Percentiles rank a stretch among this genome's conserved stretches.
Conservation (phyloP, 805 yeast genomes). For the Helenozyma rhizophorensis region DNA sequence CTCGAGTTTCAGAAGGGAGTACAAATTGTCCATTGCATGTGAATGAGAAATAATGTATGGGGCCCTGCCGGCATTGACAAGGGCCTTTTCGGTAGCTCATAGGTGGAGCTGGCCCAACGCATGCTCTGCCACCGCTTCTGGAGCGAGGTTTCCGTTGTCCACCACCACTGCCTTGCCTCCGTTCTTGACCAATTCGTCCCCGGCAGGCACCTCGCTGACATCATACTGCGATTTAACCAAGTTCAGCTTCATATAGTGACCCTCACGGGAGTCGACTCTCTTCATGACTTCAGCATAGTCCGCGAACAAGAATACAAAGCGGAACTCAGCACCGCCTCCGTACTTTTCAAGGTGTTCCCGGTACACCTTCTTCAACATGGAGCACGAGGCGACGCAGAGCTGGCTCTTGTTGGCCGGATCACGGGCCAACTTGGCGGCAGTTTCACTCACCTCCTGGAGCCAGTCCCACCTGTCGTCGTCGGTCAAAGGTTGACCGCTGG, state of each 20-base stretch:
- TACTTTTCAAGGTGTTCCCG: constrained; percentile 53
- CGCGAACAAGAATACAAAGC: constrained; percentile 66
- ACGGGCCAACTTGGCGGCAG: constrained; percentile 36
- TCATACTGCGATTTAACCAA: constrained; percentile 80
- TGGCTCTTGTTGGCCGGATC: constrained; percentile 17
- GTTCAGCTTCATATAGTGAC: constrained; percentile 82
- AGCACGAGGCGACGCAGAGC: constrained; percentile 68
- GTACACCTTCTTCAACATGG: constrained; percentile 73
- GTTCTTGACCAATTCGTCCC: constrained; percentile 29
- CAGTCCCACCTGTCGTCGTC: constrained; percentile 95
- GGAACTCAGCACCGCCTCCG: constrained; percentile 35
- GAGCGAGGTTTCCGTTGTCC: constrained; percentile 2
- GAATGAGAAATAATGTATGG: too few species aligned
- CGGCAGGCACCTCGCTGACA: constrained; percentile 66
- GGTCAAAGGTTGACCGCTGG: constrained; percentile 68
- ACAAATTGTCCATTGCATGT: too few species aligned
- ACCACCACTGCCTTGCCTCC: constrained; percentile 35
- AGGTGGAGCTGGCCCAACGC: constrained; percentile 15
- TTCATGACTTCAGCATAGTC: constrained; percentile 53
- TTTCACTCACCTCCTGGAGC: constrained; percentile 52
- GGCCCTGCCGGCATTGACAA: too few species aligned
- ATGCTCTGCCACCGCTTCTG: constrained; percentile 12
- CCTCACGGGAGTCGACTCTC: constrained; percentile 60
- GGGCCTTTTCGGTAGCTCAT: too few species aligned
- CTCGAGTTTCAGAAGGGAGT: too few species aligned